phyloP scores from a whole-genome alignment of 2,329 filamentous ascomycete genomes.

The Aureobasidium sp. region DNA sequence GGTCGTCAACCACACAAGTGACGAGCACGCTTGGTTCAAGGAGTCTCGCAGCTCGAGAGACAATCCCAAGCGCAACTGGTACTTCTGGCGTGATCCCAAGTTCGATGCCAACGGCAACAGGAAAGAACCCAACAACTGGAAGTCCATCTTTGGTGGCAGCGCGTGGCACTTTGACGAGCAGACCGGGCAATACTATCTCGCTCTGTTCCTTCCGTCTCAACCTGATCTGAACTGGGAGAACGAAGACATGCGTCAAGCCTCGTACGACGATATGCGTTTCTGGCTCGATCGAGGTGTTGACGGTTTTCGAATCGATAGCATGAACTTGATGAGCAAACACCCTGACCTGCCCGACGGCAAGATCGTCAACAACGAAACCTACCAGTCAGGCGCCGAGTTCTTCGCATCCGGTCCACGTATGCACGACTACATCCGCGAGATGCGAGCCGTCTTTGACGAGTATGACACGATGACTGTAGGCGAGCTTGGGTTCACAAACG shows the following conservation, averaged over 20 bases:
- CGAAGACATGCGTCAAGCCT: conserved; percentile 56
- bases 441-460: conserved; percentile 37
- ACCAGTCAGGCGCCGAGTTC: conserved; percentile 19
- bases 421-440: conserved; percentile 42
- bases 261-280: conserved; percentile 58
- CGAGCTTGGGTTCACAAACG: conserved; percentile 41
- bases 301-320: conserved; percentile 33
- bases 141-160: conserved; percentile 51
- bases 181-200: conserved; percentile 70
- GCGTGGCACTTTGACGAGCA: conserved; percentile 65
- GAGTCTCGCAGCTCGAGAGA: conserved; percentile 55
- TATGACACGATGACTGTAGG: conserved; percentile 46
- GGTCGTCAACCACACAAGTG: conserved; percentile 34
- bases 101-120: conserved; percentile 47
- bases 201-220: conserved; percentile 68
- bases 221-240: conserved; percentile 86
- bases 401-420: conserved; percentile 30
- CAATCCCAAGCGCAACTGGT: conserved; percentile 63
- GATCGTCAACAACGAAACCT: not conserved
- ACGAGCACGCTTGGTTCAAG: conserved; percentile 58
- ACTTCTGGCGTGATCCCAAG: conserved; percentile 47
- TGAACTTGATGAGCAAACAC: not conserved
- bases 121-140: conserved; percentile 71
- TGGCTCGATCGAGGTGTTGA: conserved; percentile 67
- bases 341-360: not conserved